Evolutionary conservation across 192 early-diverging fungal genomes (phyloP).

Genomic region (Linnemannia zychae): DNA sequence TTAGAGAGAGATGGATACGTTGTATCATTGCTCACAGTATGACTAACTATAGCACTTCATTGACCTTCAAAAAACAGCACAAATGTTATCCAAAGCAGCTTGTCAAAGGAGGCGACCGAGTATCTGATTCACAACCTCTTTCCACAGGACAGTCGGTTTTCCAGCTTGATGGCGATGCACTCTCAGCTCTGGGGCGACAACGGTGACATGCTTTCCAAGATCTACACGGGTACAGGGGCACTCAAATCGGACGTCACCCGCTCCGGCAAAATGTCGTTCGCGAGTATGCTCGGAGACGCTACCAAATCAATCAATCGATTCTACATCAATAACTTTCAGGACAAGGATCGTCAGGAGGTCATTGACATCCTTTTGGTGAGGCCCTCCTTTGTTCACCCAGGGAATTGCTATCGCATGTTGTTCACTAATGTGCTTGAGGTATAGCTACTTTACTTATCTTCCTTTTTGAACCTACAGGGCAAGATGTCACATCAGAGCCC

Average conservation of each 20-base stretch:
- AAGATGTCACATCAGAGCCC: conserved; percentile 62
- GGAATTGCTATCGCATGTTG: neutral
- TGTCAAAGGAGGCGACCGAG: conserved; percentile 68
- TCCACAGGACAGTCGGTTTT: conserved; percentile 32
- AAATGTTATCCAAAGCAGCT: conserved; percentile 89
- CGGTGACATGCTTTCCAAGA: conserved; percentile 91
- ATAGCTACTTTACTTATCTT: no score
- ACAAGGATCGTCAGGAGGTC: conserved; percentile 92
- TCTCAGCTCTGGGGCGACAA: conserved; percentile 87
- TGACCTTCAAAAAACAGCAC: conserved; percentile 78
- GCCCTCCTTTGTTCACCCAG: neutral
- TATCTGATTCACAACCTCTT: conserved; percentile 57
- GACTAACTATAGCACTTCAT: no score
- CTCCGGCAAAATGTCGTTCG: conserved; percentile 88
- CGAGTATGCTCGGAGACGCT: conserved; percentile 86
- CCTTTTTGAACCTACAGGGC: conserved; percentile 51
- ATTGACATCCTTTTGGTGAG: conserved; percentile 90
- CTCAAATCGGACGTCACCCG: conserved; percentile 91
- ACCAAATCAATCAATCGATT: conserved; percentile 94
- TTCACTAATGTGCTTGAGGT: no score
- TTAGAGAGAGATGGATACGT: no score
- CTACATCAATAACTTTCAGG: conserved; percentile 96
- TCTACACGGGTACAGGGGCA: conserved; percentile 98
- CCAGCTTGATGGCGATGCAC: conserved; percentile 58
- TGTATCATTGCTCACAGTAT: no score